Evolutionary conservation across 495 filamentous ascomycete genomes (phyloP).

Genomic region (Xylaria intraflava): DNA sequence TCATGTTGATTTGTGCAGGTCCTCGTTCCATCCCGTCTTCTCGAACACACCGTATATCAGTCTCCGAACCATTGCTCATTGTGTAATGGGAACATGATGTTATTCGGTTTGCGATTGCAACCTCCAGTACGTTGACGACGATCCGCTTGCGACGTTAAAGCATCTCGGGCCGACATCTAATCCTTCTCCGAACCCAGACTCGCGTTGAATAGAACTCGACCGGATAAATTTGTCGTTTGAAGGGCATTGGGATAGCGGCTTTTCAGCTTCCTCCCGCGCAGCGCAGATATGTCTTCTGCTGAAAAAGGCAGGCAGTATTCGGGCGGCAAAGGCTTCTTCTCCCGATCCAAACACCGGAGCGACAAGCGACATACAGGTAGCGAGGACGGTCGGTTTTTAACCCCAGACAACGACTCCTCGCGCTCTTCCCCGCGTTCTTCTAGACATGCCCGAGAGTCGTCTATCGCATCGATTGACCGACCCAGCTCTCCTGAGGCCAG

Average conservation of each 20-base stretch:
- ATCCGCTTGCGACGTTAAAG: conserved; percentile 13
- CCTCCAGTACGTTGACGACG: conserved; percentile 26
- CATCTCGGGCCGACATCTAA: conserved; percentile 1
- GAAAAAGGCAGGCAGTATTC: conserved; percentile 81
- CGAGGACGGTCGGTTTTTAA: conserved; percentile 45
- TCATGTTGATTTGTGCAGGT: conserved; percentile 16
- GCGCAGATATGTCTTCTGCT: conserved; percentile 49
- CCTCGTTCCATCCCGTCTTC: conserved; percentile 17
- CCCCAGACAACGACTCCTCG: conserved; percentile 52
- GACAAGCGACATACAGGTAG: conserved; percentile 55
- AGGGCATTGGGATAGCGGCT: conserved; percentile 18
- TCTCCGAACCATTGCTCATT: conserved; percentile 16
- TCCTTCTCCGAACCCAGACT: background rate
- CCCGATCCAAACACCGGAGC: conserved; percentile 67
- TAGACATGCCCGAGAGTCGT: conserved; percentile 72
- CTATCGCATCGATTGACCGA: conserved; percentile 65
- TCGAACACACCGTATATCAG: conserved; percentile 21
- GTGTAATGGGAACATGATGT: conserved; percentile 25
- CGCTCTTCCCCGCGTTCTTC: conserved; percentile 71
- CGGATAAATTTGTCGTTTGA: conserved; percentile 11
- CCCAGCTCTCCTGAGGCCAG: conserved; percentile 44
- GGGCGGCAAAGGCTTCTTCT: conserved; percentile 76
- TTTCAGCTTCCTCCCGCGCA: conserved; percentile 16
- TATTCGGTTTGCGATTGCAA: conserved; percentile 19
- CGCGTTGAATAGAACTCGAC: conserved; percentile 7